Conservation (phyloP, 1,139 yeast species). For the Saccharomyces hybrid region DNA sequence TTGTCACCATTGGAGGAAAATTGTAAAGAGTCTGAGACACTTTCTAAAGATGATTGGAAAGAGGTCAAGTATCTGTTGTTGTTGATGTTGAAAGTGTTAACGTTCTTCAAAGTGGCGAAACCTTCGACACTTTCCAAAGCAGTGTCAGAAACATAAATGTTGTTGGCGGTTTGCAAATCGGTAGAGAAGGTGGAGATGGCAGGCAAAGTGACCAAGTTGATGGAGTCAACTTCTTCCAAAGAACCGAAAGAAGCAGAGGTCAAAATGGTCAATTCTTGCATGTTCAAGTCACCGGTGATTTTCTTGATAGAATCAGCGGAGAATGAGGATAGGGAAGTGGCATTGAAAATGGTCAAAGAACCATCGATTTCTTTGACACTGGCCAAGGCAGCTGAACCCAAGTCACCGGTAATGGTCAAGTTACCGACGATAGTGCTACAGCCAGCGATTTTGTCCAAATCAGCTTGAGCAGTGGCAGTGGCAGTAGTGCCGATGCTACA, state of each 20-base stretch:
- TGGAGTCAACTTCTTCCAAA: constrained; percentile 74
- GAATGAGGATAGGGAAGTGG: constrained; percentile 54
- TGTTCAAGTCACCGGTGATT: constrained; percentile 61
- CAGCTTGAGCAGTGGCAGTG: constrained; percentile 72
- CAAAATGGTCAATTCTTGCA: constrained; percentile 62
- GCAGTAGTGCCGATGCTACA: constrained; percentile 44
- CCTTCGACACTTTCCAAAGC: constrained; percentile 74
- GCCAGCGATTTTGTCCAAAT: constrained; percentile 63
- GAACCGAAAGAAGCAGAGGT: constrained; percentile 66
- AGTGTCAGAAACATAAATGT: constrained; percentile 79
- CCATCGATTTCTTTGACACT: constrained; percentile 70
- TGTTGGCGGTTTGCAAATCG: constrained; percentile 65
- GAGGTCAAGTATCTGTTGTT: constrained; percentile 70
- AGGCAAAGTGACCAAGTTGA: constrained; percentile 78
- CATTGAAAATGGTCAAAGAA: constrained; percentile 58
- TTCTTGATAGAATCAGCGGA: constrained; percentile 72
- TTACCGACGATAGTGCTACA: constrained; percentile 84
- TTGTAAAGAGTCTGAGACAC: constrained; percentile 67
- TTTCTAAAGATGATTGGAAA: constrained; percentile 63
- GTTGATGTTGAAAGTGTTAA: constrained; percentile 77
- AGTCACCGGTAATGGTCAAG: constrained; percentile 56
- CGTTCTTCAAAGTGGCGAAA: constrained; percentile 59
- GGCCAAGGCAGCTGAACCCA: constrained; percentile 52
- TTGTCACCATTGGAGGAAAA: constrained; percentile 80
- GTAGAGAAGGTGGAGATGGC: constrained; percentile 66